These are phyloP conservation scores for Metschnikowia dekortorum DNA, from an alignment of 805 yeast species.

Conservation along the genomic window DNA sequence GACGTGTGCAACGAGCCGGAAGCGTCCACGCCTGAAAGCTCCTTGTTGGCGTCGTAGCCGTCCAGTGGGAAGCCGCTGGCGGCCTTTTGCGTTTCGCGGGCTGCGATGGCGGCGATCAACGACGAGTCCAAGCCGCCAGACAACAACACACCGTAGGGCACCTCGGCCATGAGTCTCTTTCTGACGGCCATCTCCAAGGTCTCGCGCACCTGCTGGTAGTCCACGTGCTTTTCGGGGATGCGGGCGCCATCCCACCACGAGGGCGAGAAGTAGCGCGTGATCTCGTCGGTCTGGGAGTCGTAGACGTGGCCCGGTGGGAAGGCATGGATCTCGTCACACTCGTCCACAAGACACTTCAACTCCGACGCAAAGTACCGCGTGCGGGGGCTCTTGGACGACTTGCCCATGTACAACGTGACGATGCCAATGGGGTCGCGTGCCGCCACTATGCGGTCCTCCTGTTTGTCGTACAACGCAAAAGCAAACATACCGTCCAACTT, in stretches of 20 bases:
- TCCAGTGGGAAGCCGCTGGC: slow-evolving; percentile 42
- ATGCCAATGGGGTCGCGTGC: slow-evolving; percentile 99
- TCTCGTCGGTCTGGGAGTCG: slow-evolving; percentile 83
- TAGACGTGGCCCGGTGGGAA: slow-evolving; percentile 99
- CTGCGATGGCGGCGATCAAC: slow-evolving; percentile 93
- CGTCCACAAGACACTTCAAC: slow-evolving; percentile 88
- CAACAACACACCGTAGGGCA: slow-evolving; percentile 94
- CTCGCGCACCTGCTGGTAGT: slow-evolving; percentile 67
- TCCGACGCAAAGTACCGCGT: slow-evolving; percentile 91
- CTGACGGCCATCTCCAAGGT: slow-evolving; percentile 91
- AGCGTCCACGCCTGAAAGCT: slow-evolving; percentile 90
- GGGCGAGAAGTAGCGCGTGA: slow-evolving; percentile 87
- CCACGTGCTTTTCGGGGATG: slow-evolving; percentile 74
- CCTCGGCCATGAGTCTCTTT: slow-evolving; percentile 99
- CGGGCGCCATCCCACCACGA: slow-evolving; percentile 85
- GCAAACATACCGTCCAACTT: slow-evolving; percentile 98
- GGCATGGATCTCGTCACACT: slow-evolving; percentile 86
- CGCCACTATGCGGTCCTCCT: slow-evolving; percentile 83
- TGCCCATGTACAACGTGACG: slow-evolving; percentile 94
- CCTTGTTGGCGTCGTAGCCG: slow-evolving; percentile 59
- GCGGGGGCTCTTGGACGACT: slow-evolving; percentile 60
- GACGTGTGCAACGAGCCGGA: slow-evolving; percentile 74
- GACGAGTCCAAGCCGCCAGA: slow-evolving; percentile 98
- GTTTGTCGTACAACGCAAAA: slow-evolving; percentile 82
- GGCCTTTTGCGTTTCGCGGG: slow-evolving; percentile 88